These are phyloP conservation scores for Lindgomyces ingoldianus DNA, from an alignment of 495 filamentous ascomycete genomes.

Conservation along the genomic window DNA sequence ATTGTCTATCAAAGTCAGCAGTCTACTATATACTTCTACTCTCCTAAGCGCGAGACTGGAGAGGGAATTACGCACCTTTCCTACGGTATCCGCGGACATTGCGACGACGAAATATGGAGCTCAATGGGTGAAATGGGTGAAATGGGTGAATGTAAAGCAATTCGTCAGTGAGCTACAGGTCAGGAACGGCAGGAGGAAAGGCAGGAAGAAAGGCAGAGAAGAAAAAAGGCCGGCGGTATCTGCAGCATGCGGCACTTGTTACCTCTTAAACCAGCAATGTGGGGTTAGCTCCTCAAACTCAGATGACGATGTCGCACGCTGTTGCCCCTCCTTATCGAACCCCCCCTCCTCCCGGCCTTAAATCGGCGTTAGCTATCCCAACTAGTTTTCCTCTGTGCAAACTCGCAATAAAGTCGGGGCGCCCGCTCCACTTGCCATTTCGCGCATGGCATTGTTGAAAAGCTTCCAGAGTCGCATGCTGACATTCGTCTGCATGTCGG, in stretches of 20 bases:
- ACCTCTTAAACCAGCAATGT: not conserved
- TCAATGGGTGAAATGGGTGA: not conserved
- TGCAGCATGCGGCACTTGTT: not conserved
- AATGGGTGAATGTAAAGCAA: too few species aligned
- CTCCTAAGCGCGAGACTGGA: not conserved
- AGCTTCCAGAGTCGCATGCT: not conserved
- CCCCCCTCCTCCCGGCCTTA: not conserved
- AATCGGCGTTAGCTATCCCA: not conserved
- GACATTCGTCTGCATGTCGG: not conserved
- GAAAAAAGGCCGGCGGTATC: not conserved
- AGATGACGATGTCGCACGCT: not conserved
- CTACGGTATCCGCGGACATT: constrained; percentile 52
- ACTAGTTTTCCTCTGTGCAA: not conserved
- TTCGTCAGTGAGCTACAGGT: too few species aligned
- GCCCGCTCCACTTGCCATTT: not conserved
- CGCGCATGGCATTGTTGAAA: not conserved
- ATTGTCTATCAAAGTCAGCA: constrained; percentile 58
- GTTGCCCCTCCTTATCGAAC: not conserved
- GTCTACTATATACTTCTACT: too few species aligned
- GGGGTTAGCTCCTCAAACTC: not conserved
- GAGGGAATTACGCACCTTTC: constrained; percentile 54
- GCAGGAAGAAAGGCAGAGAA: not conserved
- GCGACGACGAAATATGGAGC: not conserved
- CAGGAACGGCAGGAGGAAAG: not conserved
- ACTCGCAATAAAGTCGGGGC: not conserved